Evolutionary conservation across 495 filamentous ascomycete genomes (phyloP).

Genomic region (Annulohypoxylon nitens): DNA sequence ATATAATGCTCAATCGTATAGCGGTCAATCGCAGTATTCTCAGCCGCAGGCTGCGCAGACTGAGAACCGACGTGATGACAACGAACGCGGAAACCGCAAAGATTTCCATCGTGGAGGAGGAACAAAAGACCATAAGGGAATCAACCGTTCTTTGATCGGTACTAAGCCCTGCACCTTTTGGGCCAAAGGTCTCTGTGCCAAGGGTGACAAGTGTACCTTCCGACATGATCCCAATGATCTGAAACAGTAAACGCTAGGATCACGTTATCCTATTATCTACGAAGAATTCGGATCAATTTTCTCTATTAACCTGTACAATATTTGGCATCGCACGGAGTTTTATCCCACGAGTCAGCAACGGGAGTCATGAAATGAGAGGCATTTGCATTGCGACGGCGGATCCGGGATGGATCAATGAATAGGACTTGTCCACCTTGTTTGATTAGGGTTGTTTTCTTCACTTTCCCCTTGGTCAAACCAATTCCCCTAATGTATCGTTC

Average conservation of each 20-base stretch:
- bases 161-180: slow-evolving; percentile 82
- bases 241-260: slow-evolving; percentile 15
- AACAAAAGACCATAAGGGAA: slow-evolving; percentile 54
- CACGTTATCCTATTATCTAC: background rate
- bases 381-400: slow-evolving; percentile 22
- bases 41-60: slow-evolving; percentile 23
- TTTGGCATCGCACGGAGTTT: slow-evolving; percentile 29
- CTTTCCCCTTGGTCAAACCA: background rate
- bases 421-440: background rate
- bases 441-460: slow-evolving; percentile 2
- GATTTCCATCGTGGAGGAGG: slow-evolving; percentile 36
- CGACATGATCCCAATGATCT: slow-evolving; percentile 69
- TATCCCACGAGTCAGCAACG: slow-evolving; percentile 6
- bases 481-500: background rate
- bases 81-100: slow-evolving; percentile 47
- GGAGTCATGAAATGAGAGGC: slow-evolving; percentile 4
- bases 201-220: slow-evolving; percentile 88
- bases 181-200: slow-evolving; percentile 80
- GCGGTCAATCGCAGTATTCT: slow-evolving; percentile 32
- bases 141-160: slow-evolving; percentile 60
- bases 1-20: slow-evolving; percentile 28
- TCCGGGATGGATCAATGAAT: slow-evolving; percentile 11
- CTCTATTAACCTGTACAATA: slow-evolving; percentile 34
- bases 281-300: background rate
- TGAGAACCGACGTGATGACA: slow-evolving; percentile 34